These are phyloP conservation scores for Musa schizocarpa DNA, from an alignment of 176 grass and related monocot genomes.

Conservation along the genomic window DNA sequence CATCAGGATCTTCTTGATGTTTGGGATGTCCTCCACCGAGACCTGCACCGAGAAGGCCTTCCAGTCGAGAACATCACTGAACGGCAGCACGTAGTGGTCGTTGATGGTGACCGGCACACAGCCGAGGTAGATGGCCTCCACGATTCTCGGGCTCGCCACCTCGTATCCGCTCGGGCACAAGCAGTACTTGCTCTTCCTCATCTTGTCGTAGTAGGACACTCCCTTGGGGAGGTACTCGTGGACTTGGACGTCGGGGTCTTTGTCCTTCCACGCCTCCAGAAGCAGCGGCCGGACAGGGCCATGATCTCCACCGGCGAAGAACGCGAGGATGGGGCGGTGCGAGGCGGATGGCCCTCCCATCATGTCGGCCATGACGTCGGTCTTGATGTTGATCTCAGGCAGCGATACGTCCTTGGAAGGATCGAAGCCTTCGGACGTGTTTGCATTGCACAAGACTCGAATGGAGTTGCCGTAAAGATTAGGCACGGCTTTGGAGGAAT, in stretches of 20 bases:
- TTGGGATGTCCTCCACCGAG: conserved; percentile 44
- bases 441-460: conserved; percentile 83
- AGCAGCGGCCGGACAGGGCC: conserved; percentile 60
- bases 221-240: conserved; percentile 57
- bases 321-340: conserved; percentile 47
- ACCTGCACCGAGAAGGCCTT: conserved; percentile 57
- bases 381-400: conserved; percentile 67
- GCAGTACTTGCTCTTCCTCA: conserved; percentile 78
- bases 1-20: conserved; percentile 44
- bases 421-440: conserved; percentile 82
- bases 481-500: conserved; percentile 34
- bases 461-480: conserved; percentile 52
- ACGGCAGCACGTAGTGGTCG: conserved; percentile 60
- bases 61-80: conserved; percentile 80
- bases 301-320: conserved; percentile 83
- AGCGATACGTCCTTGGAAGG: conserved; percentile 61
- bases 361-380: conserved; percentile 25
- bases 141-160: conserved; percentile 79
- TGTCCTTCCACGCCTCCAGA: conserved; percentile 43
- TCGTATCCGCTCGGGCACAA: conserved; percentile 86
- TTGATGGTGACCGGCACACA: conserved; percentile 76
- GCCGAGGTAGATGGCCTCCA: conserved; percentile 75
- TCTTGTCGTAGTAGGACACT: conserved; percentile 57
- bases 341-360: conserved; percentile 66
- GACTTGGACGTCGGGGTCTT: conserved; percentile 46